Base-by-base conservation (phyloP, 139 green algal species). In the Mesotaenium endlicherianum region DNA sequence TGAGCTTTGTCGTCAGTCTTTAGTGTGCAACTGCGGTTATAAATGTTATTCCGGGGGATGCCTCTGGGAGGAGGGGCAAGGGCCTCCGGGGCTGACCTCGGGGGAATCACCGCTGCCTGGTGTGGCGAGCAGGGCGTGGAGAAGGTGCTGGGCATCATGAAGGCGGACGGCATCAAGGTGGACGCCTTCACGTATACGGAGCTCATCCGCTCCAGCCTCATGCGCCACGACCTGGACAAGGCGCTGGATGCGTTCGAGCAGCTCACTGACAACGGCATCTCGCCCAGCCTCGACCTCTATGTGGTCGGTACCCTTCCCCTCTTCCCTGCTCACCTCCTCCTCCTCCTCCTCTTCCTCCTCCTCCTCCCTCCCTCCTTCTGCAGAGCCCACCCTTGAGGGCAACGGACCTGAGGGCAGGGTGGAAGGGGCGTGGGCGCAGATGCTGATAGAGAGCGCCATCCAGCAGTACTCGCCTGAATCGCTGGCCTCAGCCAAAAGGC, bases 381-480 rank as follows among this genome's bases (percentile, higher is more conserved):
- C 26, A 20, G 20, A 20, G 20, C 53, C 26, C 53, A 34, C 53
- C 53, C 53, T n/a, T n/a, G n/a, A n/a, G n/a, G n/a, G n/a, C n/a
- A n/a, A n/a, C n/a, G n/a, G n/a, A n/a, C n/a, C n/a, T n/a, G n/a
- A n/a, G n/a, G n/a, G n/a, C n/a, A n/a, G n/a, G 26, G 26, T 64
- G 26, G 26, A 34, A 64, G 26, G 53, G 20, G 53, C 26, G 53
- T 64, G 20, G 20, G 34, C 14, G 64, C 64, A 75, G 64, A 80
- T 75, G 30, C 44, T 80, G 47, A 80, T 80, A 17, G 71, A 80
- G 17, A 39, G 71, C 30, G 71, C 71, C 14, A 80, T 80, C 55
- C 71, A n/a, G 14, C 14, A 77, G 14, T 80, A 43, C 17, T 14
- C 14, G 14, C 40, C 71, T 36, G 71, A 80, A 77, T 14, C 14